Base-by-base conservation (phyloP, 805 yeast species). In the baker's yeast (Saccharomyces cerevisiae) region DNA sequence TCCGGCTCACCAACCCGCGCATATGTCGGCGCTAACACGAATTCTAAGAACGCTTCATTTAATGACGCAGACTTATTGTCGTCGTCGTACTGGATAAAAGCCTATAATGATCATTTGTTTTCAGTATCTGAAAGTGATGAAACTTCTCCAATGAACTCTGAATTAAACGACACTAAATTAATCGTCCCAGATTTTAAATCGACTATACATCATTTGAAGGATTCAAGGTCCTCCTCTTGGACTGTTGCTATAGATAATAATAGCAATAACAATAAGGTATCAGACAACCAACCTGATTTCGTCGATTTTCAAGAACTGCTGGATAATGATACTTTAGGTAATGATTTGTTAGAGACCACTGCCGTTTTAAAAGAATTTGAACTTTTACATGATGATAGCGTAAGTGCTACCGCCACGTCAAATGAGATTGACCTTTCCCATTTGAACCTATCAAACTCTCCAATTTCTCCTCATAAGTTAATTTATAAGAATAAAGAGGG, bases 11-110 rank as follows among this genome's bases (percentile, higher is more conserved):
- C 43, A 8, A 36, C 43, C 8, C 13, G 22, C 5, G 52, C 47
- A 30, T 36, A 26, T 26, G 21, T 36, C 11, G 46, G 31, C 26
- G 47, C 51, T 14, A 41, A 53, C 13, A 30, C 48, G 41, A 57
- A 50, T 11, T 17, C 51, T 4, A 24, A 41, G 41, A 32, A 22
- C 11, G 49, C 50, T 28, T 32, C 41, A 2, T 51, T 43, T 28
- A 43, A 29, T 10, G 31, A 50, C 11, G 54, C 46, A 10, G 24
- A 36, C 17, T 36, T 36, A 36, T 36, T 36, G 43, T 36, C 43
- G 11, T 36, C 43, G 11, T 36, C 43, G 9, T 36, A 36, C 43
- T 36, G 43, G 43, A 17, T 36, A 36, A 36, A 36, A n/a, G 22
- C 43, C 8, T 36, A 36, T 21, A 36, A 36, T 10, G 43, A 36